These are phyloP conservation scores for Penicillium chermesinum DNA, from an alignment of 495 filamentous ascomycete genomes.

Conservation along the genomic window DNA sequence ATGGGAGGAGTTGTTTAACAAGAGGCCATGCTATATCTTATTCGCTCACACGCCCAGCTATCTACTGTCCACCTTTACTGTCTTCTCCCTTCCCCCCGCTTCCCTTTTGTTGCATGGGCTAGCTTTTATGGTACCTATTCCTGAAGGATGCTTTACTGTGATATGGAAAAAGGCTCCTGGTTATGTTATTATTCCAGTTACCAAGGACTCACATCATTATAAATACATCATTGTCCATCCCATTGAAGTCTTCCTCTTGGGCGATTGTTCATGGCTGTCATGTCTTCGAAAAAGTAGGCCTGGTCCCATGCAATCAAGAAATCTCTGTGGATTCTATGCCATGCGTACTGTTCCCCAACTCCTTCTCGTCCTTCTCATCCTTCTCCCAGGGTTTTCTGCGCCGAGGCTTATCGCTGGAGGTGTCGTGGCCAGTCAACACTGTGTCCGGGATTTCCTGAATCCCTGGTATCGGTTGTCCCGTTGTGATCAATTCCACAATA, in stretches of 20 bases:
- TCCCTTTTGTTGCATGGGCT: not conserved
- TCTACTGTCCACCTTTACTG: slow-evolving; percentile 8
- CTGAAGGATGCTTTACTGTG: not conserved
- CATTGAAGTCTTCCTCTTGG: not conserved
- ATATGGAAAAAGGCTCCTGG: not conserved
- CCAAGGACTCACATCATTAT: slow-evolving; percentile 4
- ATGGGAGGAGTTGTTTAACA: slow-evolving; percentile 21
- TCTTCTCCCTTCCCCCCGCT: slow-evolving; percentile 12
- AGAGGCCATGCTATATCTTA: slow-evolving; percentile 7
- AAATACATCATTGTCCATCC: not conserved
- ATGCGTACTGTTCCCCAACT: slow-evolving; percentile 1
- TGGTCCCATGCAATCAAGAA: no score
- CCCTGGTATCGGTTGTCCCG: slow-evolving; percentile 78
- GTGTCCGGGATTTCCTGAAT: slow-evolving; percentile 86
- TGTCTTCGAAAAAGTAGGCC: not conserved
- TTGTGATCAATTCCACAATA: slow-evolving; percentile 83
- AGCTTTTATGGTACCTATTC: slow-evolving; percentile 3
- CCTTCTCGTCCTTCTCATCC: slow-evolving; percentile 18
- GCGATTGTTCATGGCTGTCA: not conserved
- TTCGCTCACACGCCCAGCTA: slow-evolving; percentile 8
- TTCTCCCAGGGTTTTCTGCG: slow-evolving; percentile 82
- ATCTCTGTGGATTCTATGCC: no score
- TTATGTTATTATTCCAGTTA: slow-evolving; percentile 3
- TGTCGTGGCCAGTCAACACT: slow-evolving; percentile 60
- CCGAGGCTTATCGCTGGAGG: slow-evolving; percentile 44